These are phyloP conservation scores for Hypoxylon lenormandii DNA, from an alignment of 495 filamentous ascomycete species.

Conservation along the genomic window DNA sequence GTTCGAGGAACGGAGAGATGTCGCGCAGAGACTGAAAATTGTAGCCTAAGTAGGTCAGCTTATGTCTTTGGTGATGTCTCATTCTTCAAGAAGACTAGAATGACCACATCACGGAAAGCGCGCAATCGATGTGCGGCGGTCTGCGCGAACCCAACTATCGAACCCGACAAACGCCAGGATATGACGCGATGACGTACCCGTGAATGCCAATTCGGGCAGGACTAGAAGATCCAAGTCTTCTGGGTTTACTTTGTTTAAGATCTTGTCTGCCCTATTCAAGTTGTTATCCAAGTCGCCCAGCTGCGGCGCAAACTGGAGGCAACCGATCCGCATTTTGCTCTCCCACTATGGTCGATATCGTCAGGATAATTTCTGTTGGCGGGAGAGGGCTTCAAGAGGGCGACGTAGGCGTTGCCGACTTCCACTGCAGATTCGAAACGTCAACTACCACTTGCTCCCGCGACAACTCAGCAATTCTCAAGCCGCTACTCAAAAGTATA, in stretches of 20 bases:
- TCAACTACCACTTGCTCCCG: background rate
- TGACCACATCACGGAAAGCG: background rate
- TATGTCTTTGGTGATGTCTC: background rate
- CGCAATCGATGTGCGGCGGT: background rate
- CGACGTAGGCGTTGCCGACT: constrained; percentile 1
- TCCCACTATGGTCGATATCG: constrained; percentile 21
- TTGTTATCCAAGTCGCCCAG: constrained; percentile 83
- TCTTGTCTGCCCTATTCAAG: constrained; percentile 75
- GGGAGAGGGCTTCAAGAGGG: constrained; percentile 2
- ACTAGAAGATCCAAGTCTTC: constrained; percentile 76
- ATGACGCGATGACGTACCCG: constrained; percentile 68
- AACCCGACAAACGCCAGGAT: background rate
- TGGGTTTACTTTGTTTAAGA: constrained; percentile 70
- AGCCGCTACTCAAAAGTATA: constrained; percentile 5
- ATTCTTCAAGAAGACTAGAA: background rate
- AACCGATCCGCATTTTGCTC: constrained; percentile 77
- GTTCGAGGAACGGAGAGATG: constrained; percentile 85
- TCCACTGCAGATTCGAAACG: constrained; percentile 1
- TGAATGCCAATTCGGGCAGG: constrained; percentile 88
- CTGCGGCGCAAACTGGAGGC: constrained; percentile 80
- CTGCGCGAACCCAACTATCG: background rate
- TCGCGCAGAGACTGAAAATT: constrained; percentile 84
- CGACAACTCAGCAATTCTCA: constrained; percentile 10
- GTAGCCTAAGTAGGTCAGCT: constrained; percentile 72
- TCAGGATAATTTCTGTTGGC: constrained; percentile 7